These are phyloP conservation scores for Spinacia oleracea DNA, from an alignment of 179 eudicot genomes.

Conservation along the genomic window DNA sequence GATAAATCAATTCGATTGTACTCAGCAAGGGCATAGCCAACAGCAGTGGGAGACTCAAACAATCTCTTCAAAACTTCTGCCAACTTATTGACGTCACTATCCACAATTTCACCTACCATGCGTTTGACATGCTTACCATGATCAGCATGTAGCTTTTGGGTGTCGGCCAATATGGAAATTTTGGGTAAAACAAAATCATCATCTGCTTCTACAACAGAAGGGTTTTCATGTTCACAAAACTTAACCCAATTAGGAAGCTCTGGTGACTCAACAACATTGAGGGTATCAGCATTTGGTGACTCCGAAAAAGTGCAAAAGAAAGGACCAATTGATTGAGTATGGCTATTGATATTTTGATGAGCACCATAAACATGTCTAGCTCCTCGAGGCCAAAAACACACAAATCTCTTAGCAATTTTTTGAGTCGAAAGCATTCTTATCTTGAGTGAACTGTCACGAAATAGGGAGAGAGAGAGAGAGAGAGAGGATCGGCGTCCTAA, in stretches of 20 bases:
- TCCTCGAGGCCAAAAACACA: constrained; percentile 12
- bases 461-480: background rate
- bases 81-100: constrained; percentile 54
- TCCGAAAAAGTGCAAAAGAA: constrained; percentile 27
- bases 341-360: constrained; percentile 1
- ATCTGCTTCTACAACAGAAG: constrained; percentile 25
- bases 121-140: constrained; percentile 38
- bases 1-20: constrained; percentile 41
- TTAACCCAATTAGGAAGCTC: constrained; percentile 78
- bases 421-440: constrained; percentile 20
- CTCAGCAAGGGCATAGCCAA: constrained; percentile 37
- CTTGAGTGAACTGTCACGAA: background rate
- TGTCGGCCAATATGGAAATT: constrained; percentile 52
- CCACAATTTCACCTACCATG: constrained; percentile 37
- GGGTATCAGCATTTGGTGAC: constrained; percentile 15
- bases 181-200: constrained; percentile 72
- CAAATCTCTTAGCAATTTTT: constrained; percentile 7
- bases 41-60: constrained; percentile 51
- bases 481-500: background rate
- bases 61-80: constrained; percentile 40
- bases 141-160: constrained; percentile 35
- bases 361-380: constrained; percentile 6
- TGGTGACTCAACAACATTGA: constrained; percentile 53
- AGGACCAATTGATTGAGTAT: constrained; percentile 11
- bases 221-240: constrained; percentile 35